A percentile compares a stretch with the other conserved stretches of the same genome.
phyloP scores from a whole-genome alignment of 1,139 yeast species.

The Candida pseudoviswanathii region DNA sequence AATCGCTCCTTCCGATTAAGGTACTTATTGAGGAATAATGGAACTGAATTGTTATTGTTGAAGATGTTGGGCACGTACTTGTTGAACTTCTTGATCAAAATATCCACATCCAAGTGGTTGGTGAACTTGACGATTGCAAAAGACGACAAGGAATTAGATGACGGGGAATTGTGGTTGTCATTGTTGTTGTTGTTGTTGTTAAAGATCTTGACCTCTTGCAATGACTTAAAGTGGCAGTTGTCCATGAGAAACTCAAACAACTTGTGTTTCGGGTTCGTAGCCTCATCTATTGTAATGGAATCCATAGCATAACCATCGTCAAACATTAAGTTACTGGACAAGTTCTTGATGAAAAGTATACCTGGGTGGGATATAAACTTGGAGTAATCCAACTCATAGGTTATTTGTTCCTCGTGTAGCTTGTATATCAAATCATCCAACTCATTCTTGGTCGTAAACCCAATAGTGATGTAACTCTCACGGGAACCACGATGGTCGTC shows the following conservation, averaged over 20 bases:
- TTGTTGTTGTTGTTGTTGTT: slow-evolving; percentile 14
- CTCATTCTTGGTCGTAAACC: slow-evolving; percentile 10
- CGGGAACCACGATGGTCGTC: neutral
- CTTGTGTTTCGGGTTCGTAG: slow-evolving; percentile 12
- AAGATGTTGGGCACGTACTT: slow-evolving; percentile 30
- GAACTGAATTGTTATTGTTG: slow-evolving; percentile 28
- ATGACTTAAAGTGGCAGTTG: slow-evolving; percentile 28
- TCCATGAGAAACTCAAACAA: slow-evolving; percentile 29
- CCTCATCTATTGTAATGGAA: slow-evolving; percentile 10
- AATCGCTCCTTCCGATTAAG: slow-evolving; percentile 30
- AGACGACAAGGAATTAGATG: slow-evolving; percentile 11
- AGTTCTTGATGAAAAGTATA: slow-evolving; percentile 58
- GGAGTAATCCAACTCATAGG: slow-evolving; percentile 28
- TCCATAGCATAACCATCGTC: slow-evolving; percentile 7
- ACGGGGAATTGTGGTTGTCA: slow-evolving; percentile 10
- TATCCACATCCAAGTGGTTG: slow-evolving; percentile 41
- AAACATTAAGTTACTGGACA: slow-evolving; percentile 20
- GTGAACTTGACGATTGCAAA: slow-evolving; percentile 41
- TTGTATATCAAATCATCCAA: slow-evolving; percentile 16
- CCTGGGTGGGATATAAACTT: slow-evolving; percentile 66
- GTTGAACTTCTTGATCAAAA: slow-evolving; percentile 24
- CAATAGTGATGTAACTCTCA: slow-evolving; percentile 11
- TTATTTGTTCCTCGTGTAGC: slow-evolving; percentile 11
- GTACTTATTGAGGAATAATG: slow-evolving; percentile 31
- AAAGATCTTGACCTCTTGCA: slow-evolving; percentile 33